phyloP scores from a whole-genome alignment of 1,284 basidiomycete species.

The Leccinum angustisporum region DNA sequence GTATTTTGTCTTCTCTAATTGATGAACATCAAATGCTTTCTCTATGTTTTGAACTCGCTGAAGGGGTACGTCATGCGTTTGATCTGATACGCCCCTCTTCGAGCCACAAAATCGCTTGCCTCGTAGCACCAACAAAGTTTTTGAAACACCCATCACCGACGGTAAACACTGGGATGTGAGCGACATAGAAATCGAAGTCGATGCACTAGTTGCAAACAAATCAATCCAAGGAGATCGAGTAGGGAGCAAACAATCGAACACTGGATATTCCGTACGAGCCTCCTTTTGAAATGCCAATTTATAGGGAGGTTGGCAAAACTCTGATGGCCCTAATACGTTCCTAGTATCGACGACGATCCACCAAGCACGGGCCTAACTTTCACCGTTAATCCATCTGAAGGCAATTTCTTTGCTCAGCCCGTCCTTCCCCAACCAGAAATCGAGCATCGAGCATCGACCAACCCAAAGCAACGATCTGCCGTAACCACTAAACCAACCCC shows the following conservation, averaged over 20 bases:
- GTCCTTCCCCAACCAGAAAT: constrained; percentile 36
- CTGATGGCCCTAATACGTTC: constrained; percentile 45
- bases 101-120: constrained; percentile 51
- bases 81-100: too few relatives aligned
- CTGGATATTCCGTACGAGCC: constrained; percentile 55
- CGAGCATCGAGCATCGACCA: constrained; percentile 16
- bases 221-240: constrained; percentile 63
- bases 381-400: constrained; percentile 32
- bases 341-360: constrained; percentile 37
- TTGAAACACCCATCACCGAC: constrained; percentile 66
- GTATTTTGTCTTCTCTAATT: too few relatives aligned
- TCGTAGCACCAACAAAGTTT: constrained; percentile 41
- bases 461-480: neutral
- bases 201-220: constrained; percentile 35
- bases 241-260: constrained; percentile 33
- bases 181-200: constrained; percentile 52
- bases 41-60: too few relatives aligned
- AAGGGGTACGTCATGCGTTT: too few relatives aligned
- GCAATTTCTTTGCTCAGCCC: constrained; percentile 18
- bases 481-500: neutral
- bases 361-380: constrained; percentile 30
- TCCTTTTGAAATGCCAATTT: constrained; percentile 57
- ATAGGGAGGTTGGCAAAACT: constrained; percentile 49
- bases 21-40: too few relatives aligned
- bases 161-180: constrained; percentile 75